phyloP scores from a whole-genome alignment of 768 basidiomycete species.

The Agaricus subrufescens region DNA sequence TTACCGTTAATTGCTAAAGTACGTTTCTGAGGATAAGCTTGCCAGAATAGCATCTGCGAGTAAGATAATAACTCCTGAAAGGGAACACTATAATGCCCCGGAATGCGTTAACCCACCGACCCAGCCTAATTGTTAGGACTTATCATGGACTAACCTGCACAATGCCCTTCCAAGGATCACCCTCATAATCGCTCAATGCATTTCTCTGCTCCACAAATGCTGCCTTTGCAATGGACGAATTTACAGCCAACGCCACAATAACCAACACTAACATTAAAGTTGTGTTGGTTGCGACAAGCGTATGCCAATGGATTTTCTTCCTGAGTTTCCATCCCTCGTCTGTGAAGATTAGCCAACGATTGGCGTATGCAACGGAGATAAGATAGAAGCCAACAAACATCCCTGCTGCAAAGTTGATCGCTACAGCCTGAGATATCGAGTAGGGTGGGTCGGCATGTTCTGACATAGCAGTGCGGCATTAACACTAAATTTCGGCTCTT shows the following conservation, averaged over 20 bases:
- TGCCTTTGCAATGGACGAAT: background rate
- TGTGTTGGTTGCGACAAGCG: background rate
- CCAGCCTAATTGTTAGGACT: background rate
- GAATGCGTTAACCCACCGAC: background rate
- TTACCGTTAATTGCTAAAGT: background rate
- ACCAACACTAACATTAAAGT: background rate
- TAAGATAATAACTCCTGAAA: background rate
- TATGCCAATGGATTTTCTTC: background rate
- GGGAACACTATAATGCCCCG: background rate
- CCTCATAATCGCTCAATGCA: background rate
- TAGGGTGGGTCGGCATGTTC: background rate
- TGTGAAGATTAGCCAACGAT: constrained; percentile 3
- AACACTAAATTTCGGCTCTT: too few species aligned
- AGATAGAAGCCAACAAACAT: background rate
- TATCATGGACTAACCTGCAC: background rate
- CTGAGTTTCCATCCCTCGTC: constrained; percentile 8
- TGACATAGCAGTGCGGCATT: too few species aligned
- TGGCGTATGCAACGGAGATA: background rate
- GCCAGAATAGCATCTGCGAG: background rate
- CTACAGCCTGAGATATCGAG: background rate
- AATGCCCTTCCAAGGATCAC: background rate
- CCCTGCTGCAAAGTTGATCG: background rate
- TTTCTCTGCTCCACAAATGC: background rate
- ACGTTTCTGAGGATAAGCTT: background rate
- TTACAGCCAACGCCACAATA: background rate